Conservation (phyloP, 2,329 filamentous ascomycete genomes). For the Paecilomyces sp. region DNA sequence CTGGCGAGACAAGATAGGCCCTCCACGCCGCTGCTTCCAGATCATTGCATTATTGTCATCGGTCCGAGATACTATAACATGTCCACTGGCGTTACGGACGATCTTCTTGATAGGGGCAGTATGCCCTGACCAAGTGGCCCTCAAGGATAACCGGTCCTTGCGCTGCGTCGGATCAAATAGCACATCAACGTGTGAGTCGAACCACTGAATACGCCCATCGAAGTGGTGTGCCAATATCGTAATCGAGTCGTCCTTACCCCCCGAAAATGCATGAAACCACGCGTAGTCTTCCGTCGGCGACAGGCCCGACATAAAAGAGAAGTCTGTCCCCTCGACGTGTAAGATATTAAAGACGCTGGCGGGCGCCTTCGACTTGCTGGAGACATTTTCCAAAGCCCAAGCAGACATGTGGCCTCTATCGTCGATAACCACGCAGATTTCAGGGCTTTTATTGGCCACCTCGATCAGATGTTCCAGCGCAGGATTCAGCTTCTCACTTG, state of each 20-base stretch:
- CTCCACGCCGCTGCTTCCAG: slow-evolving; percentile 62
- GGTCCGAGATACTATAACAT: slow-evolving; percentile 74
- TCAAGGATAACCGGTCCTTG: slow-evolving; percentile 52
- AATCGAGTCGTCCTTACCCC: slow-evolving; percentile 55
- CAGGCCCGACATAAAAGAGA: slow-evolving; percentile 28
- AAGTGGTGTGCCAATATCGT: slow-evolving; percentile 76
- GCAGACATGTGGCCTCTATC: slow-evolving; percentile 80
- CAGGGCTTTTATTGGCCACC: slow-evolving; percentile 75
- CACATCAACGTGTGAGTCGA: slow-evolving; percentile 68
- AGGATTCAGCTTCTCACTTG: slow-evolving; percentile 56
- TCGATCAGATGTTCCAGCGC: slow-evolving; percentile 79
- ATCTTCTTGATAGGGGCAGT: slow-evolving; percentile 75
- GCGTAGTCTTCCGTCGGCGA: slow-evolving; percentile 47
- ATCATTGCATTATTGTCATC: slow-evolving; percentile 71
- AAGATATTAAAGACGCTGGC: slow-evolving; percentile 78
- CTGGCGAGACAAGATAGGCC: slow-evolving; percentile 55
- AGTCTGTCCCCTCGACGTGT: slow-evolving; percentile 58
- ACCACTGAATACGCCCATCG: slow-evolving; percentile 75
- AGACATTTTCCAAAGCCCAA: slow-evolving; percentile 85
- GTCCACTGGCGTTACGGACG: slow-evolving; percentile 74
- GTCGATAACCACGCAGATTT: slow-evolving; percentile 81
- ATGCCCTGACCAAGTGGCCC: slow-evolving; percentile 76
- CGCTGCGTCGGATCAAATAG: slow-evolving; percentile 67
- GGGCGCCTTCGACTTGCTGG: slow-evolving; percentile 58
- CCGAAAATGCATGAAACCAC: slow-evolving; percentile 68